A percentile compares a stretch with the other conserved stretches of the same genome.
These are phyloP conservation scores for Syncephalis plumigaleata DNA, from an alignment of 371 early-diverging fungal genomes.

Conservation along the genomic window DNA sequence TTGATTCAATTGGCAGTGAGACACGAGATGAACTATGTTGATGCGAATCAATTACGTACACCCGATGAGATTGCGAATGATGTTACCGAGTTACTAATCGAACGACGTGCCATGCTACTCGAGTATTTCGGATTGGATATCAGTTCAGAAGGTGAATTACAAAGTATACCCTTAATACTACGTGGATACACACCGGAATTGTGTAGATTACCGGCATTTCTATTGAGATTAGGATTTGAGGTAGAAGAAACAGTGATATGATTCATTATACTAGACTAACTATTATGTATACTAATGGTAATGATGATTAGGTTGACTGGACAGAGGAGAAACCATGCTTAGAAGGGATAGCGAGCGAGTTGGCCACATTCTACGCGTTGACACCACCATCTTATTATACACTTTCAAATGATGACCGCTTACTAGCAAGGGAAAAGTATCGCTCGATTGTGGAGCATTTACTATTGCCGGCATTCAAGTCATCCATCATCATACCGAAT, in stretches of 20 bases:
- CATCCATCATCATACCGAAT: conserved; percentile 38
- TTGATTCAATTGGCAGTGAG: background rate
- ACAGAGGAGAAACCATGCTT: conserved; percentile 64
- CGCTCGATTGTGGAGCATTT: conserved; percentile 47
- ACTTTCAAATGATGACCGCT: conserved; percentile 4
- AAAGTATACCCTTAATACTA: conserved; percentile 57
- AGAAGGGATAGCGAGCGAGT: conserved; percentile 37
- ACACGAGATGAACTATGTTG: too few relatives aligned
- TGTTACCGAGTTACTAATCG: conserved; percentile 29
- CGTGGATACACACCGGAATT: conserved; percentile 59
- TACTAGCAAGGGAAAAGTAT: conserved; percentile 15
- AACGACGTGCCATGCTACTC: conserved; percentile 55
- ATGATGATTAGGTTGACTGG: conserved; percentile 53
- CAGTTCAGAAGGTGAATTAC: conserved; percentile 35
- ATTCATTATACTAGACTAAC: conserved; percentile 2
- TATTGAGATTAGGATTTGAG: conserved; percentile 58
- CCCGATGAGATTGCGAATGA: conserved; percentile 17
- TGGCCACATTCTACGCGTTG: conserved; percentile 61
- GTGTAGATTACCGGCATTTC: conserved; percentile 66
- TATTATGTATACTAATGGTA: conserved; percentile 1
- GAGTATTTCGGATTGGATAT: conserved; percentile 73
- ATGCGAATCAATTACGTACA: too few relatives aligned
- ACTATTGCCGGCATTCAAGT: conserved; percentile 60
- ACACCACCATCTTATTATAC: conserved; percentile 32
- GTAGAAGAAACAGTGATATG: conserved; percentile 13